Base-by-base conservation (phyloP, 2,329 filamentous ascomycete genomes). In the Fusarium sulawesiense region DNA sequence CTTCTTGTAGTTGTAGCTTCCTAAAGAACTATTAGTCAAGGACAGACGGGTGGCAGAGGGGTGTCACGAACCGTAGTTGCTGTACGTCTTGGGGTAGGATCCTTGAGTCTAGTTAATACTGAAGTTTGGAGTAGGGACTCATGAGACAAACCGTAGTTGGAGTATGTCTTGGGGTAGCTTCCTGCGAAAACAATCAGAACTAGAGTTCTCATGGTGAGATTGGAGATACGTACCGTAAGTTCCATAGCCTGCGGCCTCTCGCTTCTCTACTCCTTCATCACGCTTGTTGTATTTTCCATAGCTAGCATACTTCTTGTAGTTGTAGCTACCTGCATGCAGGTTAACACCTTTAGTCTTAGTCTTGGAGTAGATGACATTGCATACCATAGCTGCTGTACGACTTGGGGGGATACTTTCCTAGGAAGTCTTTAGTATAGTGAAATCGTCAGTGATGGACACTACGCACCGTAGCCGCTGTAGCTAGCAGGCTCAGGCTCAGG, bases 1-100 rank as follows among this genome's bases (percentile, higher is more conserved):
- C 4, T 44, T 60, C 41, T 70, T 70, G 27, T 69, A 69, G 32
- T 50, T 25, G 55, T 68, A 68, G 6, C 44, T 48, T 25, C 62
- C 61, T 65, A 10, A 1, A 5, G 1, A 1, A 14, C 3, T 14
- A 34, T 64, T 16, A 65, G 46, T 47, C 4, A 12, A 37, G 5
- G 34, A 3, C 34, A 37, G 34, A 37, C 0, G 3, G 4, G 9
- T 37, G 8, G 7, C 18, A 6, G 7, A 11, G 18, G 50, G 20
- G 21, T n/a, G 5, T 37, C n/a, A 34, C 53, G 23, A 20, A 60
- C 58, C 58, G 20, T 60, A 60, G 7, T 61, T 34, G 16, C 44
- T 23, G n/a, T 60, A 60, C 16, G 32, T 41, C 20, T 44, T 47
- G 12, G 42, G 50, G 20, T 56, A 60, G 16, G 23, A 20, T 41